These are phyloP conservation scores for Botryotinia globosa DNA, from an alignment of 2,329 filamentous ascomycete genomes.

Conservation along the genomic window DNA sequence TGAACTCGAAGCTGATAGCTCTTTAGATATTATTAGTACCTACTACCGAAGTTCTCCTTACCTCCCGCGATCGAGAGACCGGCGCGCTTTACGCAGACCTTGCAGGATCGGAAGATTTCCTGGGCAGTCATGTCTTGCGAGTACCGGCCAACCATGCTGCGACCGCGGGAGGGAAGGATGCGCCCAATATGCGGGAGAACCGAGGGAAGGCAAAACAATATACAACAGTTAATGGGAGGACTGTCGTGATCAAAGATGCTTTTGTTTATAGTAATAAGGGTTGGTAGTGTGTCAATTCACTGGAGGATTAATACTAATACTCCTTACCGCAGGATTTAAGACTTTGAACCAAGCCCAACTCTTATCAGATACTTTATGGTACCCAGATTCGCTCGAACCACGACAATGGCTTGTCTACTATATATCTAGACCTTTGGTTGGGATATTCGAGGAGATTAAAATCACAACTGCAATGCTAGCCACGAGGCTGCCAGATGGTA, in stretches of 20 bases:
- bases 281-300: slow-evolving; percentile 40
- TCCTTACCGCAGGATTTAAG: slow-evolving; percentile 71
- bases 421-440: slow-evolving; percentile 84
- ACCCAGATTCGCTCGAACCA: slow-evolving; percentile 82
- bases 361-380: slow-evolving; percentile 80
- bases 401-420: slow-evolving; percentile 97
- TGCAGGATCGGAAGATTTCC: slow-evolving; percentile 86
- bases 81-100: slow-evolving; percentile 75
- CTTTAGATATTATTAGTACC: slow-evolving; percentile 82
- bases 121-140: slow-evolving; percentile 93
- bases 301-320: slow-evolving; percentile 20
- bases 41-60: slow-evolving; percentile 85
- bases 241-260: slow-evolving; percentile 89
- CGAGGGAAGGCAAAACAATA: slow-evolving; percentile 93
- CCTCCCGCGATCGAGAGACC: slow-evolving; percentile 82
- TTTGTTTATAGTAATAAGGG: slow-evolving; percentile 96
- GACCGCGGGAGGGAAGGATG: slow-evolving; percentile 55
- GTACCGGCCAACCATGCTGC: slow-evolving; percentile 59
- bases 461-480: slow-evolving; percentile 64
- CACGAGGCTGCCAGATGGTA: slow-evolving; percentile 41
- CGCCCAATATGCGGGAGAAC: slow-evolving; percentile 73
- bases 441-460: slow-evolving; percentile 73
- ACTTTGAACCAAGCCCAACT: slow-evolving; percentile 84
- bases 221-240: slow-evolving; percentile 86
- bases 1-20: slow-evolving; percentile 23